A percentile compares a stretch with the other conserved stretches of the same genome.
Evolutionary conservation across 2,329 filamentous ascomycete genomes (phyloP).

Genomic region (Talaromyces sp.): DNA sequence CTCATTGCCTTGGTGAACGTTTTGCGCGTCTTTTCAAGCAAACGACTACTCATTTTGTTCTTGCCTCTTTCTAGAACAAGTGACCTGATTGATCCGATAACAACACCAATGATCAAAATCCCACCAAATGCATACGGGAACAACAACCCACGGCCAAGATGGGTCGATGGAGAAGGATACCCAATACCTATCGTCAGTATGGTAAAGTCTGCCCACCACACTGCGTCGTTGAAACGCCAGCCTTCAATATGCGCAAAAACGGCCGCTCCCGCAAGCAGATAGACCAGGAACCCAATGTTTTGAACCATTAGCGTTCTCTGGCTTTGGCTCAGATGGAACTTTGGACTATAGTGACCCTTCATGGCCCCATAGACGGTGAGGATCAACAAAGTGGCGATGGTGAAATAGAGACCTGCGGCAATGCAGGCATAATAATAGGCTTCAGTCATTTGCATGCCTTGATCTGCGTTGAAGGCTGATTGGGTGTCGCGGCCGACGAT

Average conservation of each 20-base stretch:
- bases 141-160: constrained; percentile 32
- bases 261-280: constrained; percentile 38
- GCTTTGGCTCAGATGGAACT: constrained; percentile 54
- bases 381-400: constrained; percentile 53
- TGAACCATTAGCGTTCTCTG: constrained; percentile 53
- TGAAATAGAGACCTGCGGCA: constrained; percentile 54
- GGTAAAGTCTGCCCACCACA: constrained; percentile 36
- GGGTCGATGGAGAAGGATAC: constrained; percentile 31
- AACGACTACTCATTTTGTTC: constrained; percentile 33
- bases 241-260: constrained; percentile 37
- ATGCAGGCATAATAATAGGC: constrained; percentile 60
- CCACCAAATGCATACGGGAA: constrained; percentile 37
- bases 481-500: constrained; percentile 43
- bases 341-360: constrained; percentile 52
- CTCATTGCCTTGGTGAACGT: constrained; percentile 28
- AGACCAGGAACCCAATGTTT: constrained; percentile 41
- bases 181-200: constrained; percentile 37
- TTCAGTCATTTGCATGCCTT: constrained; percentile 47
- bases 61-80: constrained; percentile 39
- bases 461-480: constrained; percentile 34
- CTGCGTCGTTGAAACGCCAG: constrained; percentile 34
- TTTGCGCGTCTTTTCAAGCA: constrained; percentile 34
- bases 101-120: constrained; percentile 34
- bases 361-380: constrained; percentile 55
- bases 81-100: constrained; percentile 35